Evolutionary conservation across 2,329 filamentous ascomycete species (phyloP), one percentile per base, ranked within the genome.

Genomic region (Fusarium drepaniforme): DNA sequence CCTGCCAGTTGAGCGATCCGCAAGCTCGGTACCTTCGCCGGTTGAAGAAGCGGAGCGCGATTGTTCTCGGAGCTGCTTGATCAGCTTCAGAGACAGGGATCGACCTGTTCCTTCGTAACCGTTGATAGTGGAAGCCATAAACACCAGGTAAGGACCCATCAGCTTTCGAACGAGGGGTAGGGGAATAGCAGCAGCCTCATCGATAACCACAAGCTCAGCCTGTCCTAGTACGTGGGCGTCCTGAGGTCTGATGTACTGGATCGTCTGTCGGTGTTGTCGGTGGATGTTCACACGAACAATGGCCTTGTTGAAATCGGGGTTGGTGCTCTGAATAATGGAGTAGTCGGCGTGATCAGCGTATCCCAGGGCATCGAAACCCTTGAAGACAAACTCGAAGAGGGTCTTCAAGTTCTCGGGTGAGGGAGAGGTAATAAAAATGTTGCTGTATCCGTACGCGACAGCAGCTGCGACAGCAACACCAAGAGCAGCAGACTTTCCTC

Each of bases 91-190:
- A 1, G 97, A 98, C 8, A 99, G 88, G 1, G 97, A 98, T 68
- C 97, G 92, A 46, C 97, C 97, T 8, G 97, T 99, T 67, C 97
- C 97, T 86, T 99, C 97, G 82, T 99, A 99, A 68, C 97, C 97
- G 81, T 98, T 98, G 85, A 99, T 98, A 2, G 97, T 99, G 1
- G 97, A 99, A 1, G 97, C 95, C 97, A 99, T 98, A 84, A 99
- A 99, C 11, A 98, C 95, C 42, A 99, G 88, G 83, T 99, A 99
- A 16, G 96, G 96, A 0, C 97, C 97, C 91, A 99, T 96, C 46
- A 99, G 88, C 84, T 98, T 98, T 77, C 93, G 90, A 9, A 99
- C 97, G 4, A 98, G 86, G 1, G 97, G 97, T 13, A 99, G 85
- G 15, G 97, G 97, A 73, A 99, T 99, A 2, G 97, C 97, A 15